Evolutionary conservation across 148 eudicot species (phyloP).

Genomic region (Spergularia bocconei): DNA sequence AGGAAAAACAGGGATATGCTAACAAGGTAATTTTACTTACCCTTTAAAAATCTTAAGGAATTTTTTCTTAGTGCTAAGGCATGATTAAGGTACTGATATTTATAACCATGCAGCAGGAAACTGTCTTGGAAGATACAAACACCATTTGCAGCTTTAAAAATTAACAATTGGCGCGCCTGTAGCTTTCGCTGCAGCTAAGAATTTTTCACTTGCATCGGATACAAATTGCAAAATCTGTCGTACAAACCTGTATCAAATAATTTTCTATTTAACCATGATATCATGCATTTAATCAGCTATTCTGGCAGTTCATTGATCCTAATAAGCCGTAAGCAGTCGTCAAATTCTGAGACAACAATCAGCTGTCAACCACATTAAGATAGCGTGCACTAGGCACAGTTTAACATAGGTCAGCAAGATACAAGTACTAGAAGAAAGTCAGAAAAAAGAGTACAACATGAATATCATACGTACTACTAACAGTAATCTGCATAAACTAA

Average conservation of each 20-base stretch:
- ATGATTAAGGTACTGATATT: not conserved
- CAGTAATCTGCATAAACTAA: not conserved
- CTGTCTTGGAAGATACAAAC: not conserved
- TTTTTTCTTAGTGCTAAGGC: not conserved
- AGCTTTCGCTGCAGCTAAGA: conserved; percentile 10
- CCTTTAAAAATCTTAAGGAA: not conserved
- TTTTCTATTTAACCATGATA: conserved; percentile 5
- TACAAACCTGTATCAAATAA: not conserved
- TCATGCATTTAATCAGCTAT: conserved; percentile 4
- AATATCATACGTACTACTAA: not conserved
- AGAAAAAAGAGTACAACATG: too few species aligned
- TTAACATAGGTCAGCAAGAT: too few species aligned
- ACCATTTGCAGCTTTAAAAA: conserved; percentile 1
- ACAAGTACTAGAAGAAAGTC: too few species aligned
- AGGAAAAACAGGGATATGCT: not conserved
- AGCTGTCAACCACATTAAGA: conserved; percentile 2
- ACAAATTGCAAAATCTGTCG: not conserved
- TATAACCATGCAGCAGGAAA: not conserved
- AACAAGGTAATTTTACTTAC: not conserved
- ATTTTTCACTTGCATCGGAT: not conserved
- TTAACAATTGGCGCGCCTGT: conserved; percentile 1
- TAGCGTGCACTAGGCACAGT: too few species aligned
- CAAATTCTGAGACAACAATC: not conserved
- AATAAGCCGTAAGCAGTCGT: not conserved
- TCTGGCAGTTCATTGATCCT: not conserved